phyloP scores from a whole-genome alignment of 169 alveolate species.

The Plasmodium knowlesi region DNA sequence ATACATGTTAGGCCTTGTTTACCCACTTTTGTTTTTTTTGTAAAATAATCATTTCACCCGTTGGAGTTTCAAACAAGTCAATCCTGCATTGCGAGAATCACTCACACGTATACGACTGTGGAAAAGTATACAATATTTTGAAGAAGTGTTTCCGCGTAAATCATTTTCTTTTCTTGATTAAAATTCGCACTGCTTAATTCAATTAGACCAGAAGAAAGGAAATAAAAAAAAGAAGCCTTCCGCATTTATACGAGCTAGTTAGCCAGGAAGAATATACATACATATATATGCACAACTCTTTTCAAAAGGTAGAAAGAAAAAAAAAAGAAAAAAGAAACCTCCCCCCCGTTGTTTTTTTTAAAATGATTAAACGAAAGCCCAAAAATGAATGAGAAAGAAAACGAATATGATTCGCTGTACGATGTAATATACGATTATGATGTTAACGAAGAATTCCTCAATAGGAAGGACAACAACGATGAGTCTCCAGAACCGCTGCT shows the following conservation, averaged over 20 bases:
- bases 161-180: not conserved
- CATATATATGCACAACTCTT: not conserved
- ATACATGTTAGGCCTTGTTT: not conserved
- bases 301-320: not conserved
- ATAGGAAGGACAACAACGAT: not conserved
- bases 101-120: not conserved
- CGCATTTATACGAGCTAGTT: not conserved
- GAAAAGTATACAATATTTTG: not conserved
- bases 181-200: not conserved
- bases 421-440: conserved; percentile 68
- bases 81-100: not conserved
- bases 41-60: not conserved
- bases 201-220: not conserved
- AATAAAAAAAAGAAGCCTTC: not conserved
- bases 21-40: not conserved
- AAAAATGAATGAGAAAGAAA: conserved; percentile 59
- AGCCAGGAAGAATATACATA: not conserved
- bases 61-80: not conserved
- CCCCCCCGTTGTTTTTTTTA: conserved; percentile 9
- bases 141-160: not conserved
- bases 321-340: conserved; percentile 8
- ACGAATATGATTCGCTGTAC: conserved; percentile 64
- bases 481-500: not conserved
- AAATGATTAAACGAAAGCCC: conserved; percentile 4
- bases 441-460: conserved; percentile 28